Conservation (phyloP, 305 asterid genomes). For the Withania somnifera region DNA sequence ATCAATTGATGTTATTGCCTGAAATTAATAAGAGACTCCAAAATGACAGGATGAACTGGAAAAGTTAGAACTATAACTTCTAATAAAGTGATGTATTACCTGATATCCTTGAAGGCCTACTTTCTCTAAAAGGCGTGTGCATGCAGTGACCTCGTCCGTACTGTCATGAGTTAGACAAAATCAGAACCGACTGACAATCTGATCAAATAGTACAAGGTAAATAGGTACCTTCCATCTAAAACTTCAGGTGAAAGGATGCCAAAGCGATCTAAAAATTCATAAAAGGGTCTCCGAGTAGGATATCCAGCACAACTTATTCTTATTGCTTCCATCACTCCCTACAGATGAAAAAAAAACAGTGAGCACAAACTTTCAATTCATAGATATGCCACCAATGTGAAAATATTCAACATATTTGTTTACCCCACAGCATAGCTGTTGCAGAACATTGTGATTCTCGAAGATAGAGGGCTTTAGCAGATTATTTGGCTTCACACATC, state of each 20-base stretch:
- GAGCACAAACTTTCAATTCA: conserved; percentile 12
- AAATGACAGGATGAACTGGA: not conserved
- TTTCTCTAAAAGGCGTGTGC: conserved; percentile 85
- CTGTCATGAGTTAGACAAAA: conserved; percentile 29
- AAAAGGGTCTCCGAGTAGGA: conserved; percentile 91
- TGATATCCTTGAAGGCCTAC: conserved; percentile 95
- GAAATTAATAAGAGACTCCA: not conserved
- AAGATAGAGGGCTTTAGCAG: conserved; percentile 90
- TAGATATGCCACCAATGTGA: not conserved
- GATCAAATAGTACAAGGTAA: not conserved
- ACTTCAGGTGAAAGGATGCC: conserved; percentile 88
- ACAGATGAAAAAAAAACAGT: conserved; percentile 4
- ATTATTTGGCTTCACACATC: conserved; percentile 97
- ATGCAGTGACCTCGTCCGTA: conserved; percentile 74
- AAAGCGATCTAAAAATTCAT: conserved; percentile 85
- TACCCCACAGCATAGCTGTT: conserved; percentile 99
- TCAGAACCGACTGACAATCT: conserved; percentile 3
- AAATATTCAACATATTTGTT: conserved; percentile 4
- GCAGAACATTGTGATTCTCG: conserved; percentile 93
- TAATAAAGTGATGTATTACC: conserved; percentile 29
- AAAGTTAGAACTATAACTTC: not conserved
- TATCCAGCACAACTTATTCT: conserved; percentile 99
- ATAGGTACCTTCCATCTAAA: conserved; percentile 62
- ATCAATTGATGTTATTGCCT: not conserved
- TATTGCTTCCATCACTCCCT: conserved; percentile 99